Base-by-base conservation (phyloP, 306 rosid genomes). In the Casuarina glauca region DNA sequence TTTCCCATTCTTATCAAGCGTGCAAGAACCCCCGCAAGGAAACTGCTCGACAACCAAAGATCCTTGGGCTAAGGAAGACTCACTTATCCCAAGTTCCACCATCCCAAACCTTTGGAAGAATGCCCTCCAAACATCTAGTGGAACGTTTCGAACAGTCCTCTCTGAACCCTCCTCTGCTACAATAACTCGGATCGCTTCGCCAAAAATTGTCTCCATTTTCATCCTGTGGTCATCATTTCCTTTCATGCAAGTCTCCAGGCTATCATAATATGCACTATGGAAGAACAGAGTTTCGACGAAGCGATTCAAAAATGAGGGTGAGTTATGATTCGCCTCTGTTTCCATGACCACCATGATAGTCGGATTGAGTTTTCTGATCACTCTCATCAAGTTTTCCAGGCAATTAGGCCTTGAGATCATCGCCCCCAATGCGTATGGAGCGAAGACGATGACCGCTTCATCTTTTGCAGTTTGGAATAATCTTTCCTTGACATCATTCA, bases 41-140 rank as follows among this genome's bases (percentile, higher is more conserved):
- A 90, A 90, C 75, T 60, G 45, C 41, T 86, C 76, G 9, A 75
- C 77, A 41, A 91, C 83, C 72, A 93, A 77, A 3, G 78, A 67
- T 66, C 93, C 94, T 79, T 91, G 98, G 84, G 84, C 84, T 39
- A 82, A 1, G 43, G 91, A 85, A 0, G 90, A 82, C 38, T 90
- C 87, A 39, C 96, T 90, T 16, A 91, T 77, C 32, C 76, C 86
- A 3, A 42, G 73, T 82, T 93, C 96, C 69, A 80, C 82, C 93
- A 89, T 91, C 54, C 80, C 36, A 44, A 84, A 87, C 86, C 93
- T 87, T 12, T 81, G 82, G 76, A 91, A 91, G 79, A 91, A 93
- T 32, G 78, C 87, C 75, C 97, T 90, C 98, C 98, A 93, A 60
- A 91, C 96, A 55, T 87, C 90, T 35, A 91, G 85, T 66, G 69